These are phyloP conservation scores for Arthromyces matolae DNA, from an alignment of 768 basidiomycete genomes.

Conservation along the genomic window DNA sequence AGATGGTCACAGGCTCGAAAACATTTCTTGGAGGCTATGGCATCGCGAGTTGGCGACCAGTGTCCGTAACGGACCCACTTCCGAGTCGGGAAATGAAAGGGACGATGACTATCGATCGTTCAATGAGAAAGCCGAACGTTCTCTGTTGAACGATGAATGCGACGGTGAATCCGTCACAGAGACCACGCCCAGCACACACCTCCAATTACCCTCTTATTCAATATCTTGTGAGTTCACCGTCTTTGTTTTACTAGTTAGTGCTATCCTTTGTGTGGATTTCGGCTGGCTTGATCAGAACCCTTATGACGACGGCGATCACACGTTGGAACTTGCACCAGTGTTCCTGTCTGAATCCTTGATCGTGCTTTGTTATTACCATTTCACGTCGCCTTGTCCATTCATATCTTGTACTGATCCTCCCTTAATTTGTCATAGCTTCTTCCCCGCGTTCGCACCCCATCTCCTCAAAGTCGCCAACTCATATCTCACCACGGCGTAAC, in stretches of 20 bases:
- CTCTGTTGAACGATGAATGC: neutral
- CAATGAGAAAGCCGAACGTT: conserved; percentile 16
- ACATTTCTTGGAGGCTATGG: conserved; percentile 87
- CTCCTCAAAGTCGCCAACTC: neutral
- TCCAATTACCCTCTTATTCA: neutral
- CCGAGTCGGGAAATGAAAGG: conserved; percentile 19
- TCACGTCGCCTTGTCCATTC: conserved; percentile 1
- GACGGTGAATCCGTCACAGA: neutral
- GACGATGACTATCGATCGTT: conserved; percentile 8
- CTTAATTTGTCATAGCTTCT: neutral
- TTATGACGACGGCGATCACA: too few relatives aligned
- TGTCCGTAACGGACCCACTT: neutral
- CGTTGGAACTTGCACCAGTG: neutral
- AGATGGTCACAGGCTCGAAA: conserved; percentile 81
- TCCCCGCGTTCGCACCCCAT: neutral
- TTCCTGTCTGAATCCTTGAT: conserved; percentile 3
- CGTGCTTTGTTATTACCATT: conserved; percentile 1
- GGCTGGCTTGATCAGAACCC: too few relatives aligned
- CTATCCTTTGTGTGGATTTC: neutral
- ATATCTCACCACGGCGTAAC: conserved; percentile 5
- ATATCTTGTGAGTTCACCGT: conserved; percentile 8
- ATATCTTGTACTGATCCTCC: conserved; percentile 5
- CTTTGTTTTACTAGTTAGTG: neutral
- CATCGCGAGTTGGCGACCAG: conserved; percentile 49
- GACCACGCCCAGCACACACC: conserved; percentile 4